Conservation (phyloP, 306 rosid genomes). For the Rosa rugosa region DNA sequence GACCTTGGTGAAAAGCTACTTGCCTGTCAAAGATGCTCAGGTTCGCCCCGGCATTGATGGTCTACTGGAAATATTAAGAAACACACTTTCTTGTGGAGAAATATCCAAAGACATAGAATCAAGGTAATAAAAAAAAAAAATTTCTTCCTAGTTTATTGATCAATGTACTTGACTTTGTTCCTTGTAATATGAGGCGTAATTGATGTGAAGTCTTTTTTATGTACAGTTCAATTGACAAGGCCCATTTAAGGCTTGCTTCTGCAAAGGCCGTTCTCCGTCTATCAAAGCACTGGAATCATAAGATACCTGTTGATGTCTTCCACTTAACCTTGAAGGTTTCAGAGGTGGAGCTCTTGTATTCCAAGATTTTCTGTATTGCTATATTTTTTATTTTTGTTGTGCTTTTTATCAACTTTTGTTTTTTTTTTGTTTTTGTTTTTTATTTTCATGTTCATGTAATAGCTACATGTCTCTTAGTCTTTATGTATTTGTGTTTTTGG, state of each 20-base stretch:
- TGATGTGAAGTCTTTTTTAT: constrained; percentile 27
- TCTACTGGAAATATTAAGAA: constrained; percentile 74
- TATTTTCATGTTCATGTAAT: constrained; percentile 3
- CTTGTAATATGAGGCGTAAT: constrained; percentile 24
- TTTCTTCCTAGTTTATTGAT: not conserved
- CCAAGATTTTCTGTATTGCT: constrained; percentile 18
- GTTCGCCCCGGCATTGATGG: constrained; percentile 62
- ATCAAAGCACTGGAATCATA: constrained; percentile 92
- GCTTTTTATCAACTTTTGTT: constrained; percentile 11
- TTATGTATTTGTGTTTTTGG: constrained; percentile 36
- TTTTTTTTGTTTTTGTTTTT: constrained; percentile 7
- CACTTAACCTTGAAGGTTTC: constrained; percentile 80
- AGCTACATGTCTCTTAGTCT: constrained; percentile 13
- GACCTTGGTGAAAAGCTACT: constrained; percentile 85
- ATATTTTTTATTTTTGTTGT: not conserved
- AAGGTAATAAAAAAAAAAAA: constrained; percentile 46
- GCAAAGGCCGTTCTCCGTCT: constrained; percentile 90
- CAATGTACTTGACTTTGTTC: constrained; percentile 13
- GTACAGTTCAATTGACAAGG: constrained; percentile 92
- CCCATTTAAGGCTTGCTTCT: constrained; percentile 85
- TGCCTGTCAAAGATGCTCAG: constrained; percentile 95
- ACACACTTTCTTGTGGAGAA: constrained; percentile 76
- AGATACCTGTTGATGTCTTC: constrained; percentile 72
- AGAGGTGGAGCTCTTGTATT: constrained; percentile 50
- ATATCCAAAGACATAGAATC: constrained; percentile 74